Conservation (phyloP, 1,284 basidiomycete genomes). For the Athelia sp. region DNA sequence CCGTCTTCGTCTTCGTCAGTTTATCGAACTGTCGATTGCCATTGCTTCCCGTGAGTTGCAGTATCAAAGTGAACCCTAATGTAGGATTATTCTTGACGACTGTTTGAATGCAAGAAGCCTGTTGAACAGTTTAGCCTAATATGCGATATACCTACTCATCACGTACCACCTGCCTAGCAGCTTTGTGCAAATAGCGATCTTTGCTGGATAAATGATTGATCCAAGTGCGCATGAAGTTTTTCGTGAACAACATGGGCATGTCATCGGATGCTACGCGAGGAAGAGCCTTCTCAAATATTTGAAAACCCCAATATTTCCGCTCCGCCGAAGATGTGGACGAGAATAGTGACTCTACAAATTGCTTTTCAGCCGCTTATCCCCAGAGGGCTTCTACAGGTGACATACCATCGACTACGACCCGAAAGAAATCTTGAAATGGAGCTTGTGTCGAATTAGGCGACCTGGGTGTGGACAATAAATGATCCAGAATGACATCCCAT, state of each 20-base stretch:
- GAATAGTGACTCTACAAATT: slow-evolving; percentile 75
- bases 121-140: not conserved
- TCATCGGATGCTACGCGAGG: slow-evolving; percentile 61
- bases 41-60: slow-evolving; percentile 83
- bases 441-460: slow-evolving; percentile 39
- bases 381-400: slow-evolving; percentile 2
- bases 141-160: not conserved
- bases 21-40: slow-evolving; percentile 89
- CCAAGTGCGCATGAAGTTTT: slow-evolving; percentile 96
- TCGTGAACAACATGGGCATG: slow-evolving; percentile 87
- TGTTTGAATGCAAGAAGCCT: slow-evolving; percentile 74
- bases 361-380: slow-evolving; percentile 8
- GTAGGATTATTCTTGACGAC: slow-evolving; percentile 76
- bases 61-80: slow-evolving; percentile 80
- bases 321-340: slow-evolving; percentile 80
- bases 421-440: slow-evolving; percentile 88
- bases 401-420: slow-evolving; percentile 85
- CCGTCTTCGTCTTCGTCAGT: slow-evolving; percentile 89
- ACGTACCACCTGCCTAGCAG: slow-evolving; percentile 75
- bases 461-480: slow-evolving; percentile 53
- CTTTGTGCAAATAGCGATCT: slow-evolving; percentile 88
- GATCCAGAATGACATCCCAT: slow-evolving; percentile 83
- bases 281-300: slow-evolving; percentile 82
- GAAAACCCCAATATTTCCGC: slow-evolving; percentile 95
- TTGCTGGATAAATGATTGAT: slow-evolving; percentile 90